Evolutionary conservation across 2,329 filamentous ascomycete genomes (phyloP), one percentile per base, ranked within the genome.

Genomic region (Calycina marina): DNA sequence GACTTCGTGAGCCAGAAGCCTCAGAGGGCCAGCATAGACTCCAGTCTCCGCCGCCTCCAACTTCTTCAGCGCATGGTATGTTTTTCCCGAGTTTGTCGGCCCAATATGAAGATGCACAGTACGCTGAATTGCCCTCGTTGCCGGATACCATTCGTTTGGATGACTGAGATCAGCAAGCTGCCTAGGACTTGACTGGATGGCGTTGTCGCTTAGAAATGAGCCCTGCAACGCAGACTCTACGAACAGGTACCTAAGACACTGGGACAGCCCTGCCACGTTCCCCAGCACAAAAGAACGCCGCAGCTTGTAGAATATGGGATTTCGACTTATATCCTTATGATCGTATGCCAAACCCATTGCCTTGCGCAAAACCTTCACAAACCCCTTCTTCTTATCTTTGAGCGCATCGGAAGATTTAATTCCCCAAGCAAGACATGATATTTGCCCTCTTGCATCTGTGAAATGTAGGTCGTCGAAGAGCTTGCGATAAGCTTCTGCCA

Each of bases 41-140:
- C 90, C 90, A 6, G 64, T 67, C 17, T 75, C 66, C 2, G 78
- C 77, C 30, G 71, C 63, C 52, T 94, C 83, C 8, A 98, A 65
- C 9, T 79, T 74, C 56, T 93, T 77, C 41, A 98, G 60, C 1
- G 90, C 92, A 51, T 85, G 79, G 52, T 96, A 98, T 0, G 92
- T 98, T 63, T 98, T 98, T 36, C 90, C 90, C 1, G 90, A 96
- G 55, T 98, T 98, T 2, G 90, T 98, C 1, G 90, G 90, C 0
- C 90, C 90, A 30, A 98, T 85, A 48, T 98, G 90, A 13, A 98
- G 62, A 58, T 96, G 84, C 25, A 98, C 69, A 0, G 73, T 88
- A 27, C 90, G 69, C 48, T 86, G 81, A 46, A 90, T 63, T 28
- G 72, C 66, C 37, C 92, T 70, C 2, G 90, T 90, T 4, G 71